Evolutionary conservation across 192 early-diverging fungal species (phyloP).

Genomic region (Coemansia sp.): DNA sequence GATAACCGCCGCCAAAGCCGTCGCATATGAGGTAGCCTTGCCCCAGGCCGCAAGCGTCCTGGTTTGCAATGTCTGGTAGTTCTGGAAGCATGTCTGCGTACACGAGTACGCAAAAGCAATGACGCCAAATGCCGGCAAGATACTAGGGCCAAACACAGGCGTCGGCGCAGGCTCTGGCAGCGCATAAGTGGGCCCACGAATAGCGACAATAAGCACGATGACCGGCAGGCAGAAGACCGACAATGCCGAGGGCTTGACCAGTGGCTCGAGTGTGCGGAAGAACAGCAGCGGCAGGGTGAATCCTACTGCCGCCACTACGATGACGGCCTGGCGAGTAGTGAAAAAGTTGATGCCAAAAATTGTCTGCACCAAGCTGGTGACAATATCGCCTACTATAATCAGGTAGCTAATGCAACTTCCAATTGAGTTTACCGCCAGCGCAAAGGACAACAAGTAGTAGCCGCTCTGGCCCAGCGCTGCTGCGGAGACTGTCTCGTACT

Average conservation of each 20-base stretch:
- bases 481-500: constrained; percentile 55
- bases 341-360: constrained; percentile 20
- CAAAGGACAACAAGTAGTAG: constrained; percentile 57
- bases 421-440: constrained; percentile 61
- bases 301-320: constrained; percentile 18
- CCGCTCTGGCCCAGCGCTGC: constrained; percentile 59
- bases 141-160: constrained; percentile 60
- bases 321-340: constrained; percentile 27
- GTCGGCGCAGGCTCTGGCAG: constrained; percentile 58
- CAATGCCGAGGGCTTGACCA: constrained; percentile 59
- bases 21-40: constrained; percentile 56
- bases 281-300: constrained; percentile 65
- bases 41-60: constrained; percentile 57
- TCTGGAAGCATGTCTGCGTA: constrained; percentile 64
- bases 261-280: constrained; percentile 63
- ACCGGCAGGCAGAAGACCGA: constrained; percentile 64
- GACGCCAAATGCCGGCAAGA: constrained; percentile 65
- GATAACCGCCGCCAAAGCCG: constrained; percentile 52
- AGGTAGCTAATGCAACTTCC: constrained; percentile 69
- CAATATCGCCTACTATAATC: constrained; percentile 54
- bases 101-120: constrained; percentile 72
- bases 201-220: constrained; percentile 63
- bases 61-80: constrained; percentile 56
- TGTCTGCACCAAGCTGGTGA: constrained; percentile 19
- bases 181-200: constrained; percentile 60